These are phyloP conservation scores for Melampsora larici-populina DNA, from an alignment of 1,284 basidiomycete genomes.

Conservation along the genomic window DNA sequence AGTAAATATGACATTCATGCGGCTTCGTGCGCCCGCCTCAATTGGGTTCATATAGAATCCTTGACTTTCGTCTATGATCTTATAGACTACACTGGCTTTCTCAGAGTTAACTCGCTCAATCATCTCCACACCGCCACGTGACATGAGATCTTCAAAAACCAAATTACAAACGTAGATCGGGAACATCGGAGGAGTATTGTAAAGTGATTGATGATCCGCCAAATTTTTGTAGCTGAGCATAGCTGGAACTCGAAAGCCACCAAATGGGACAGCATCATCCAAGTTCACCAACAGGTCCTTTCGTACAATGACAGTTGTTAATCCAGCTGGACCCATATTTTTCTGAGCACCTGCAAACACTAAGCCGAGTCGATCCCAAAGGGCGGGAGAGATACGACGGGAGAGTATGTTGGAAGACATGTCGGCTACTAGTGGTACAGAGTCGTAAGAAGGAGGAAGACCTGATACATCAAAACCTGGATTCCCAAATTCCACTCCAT, in stretches of 20 bases:
- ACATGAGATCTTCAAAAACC: conserved; percentile 69
- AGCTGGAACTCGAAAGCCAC: conserved; percentile 67
- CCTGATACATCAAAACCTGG: conserved; percentile 81
- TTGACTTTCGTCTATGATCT: conserved; percentile 60
- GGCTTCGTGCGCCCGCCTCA: conserved; percentile 64
- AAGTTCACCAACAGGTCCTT: conserved; percentile 86
- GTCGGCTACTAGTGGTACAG: conserved; percentile 83
- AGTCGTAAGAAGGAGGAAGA: conserved; percentile 61
- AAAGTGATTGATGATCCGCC: conserved; percentile 74
- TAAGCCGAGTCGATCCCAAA: conserved; percentile 72
- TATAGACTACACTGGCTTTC: conserved; percentile 75
- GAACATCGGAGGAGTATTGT: conserved; percentile 93
- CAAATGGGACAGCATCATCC: conserved; percentile 71
- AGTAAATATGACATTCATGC: conserved; percentile 90
- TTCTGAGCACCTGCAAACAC: conserved; percentile 99
- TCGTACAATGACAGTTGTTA: conserved; percentile 87
- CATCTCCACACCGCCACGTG: conserved; percentile 66
- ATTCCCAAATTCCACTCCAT: conserved; percentile 83
- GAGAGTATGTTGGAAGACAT: conserved; percentile 97
- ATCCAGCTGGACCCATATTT: conserved; percentile 91
- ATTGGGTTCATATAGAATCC: conserved; percentile 57
- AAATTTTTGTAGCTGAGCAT: conserved; percentile 82
- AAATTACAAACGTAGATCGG: conserved; percentile 87
- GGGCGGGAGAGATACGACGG: conserved; percentile 70
- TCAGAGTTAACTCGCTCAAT: conserved; percentile 66